phyloP scores from a whole-genome alignment of 176 grass and related monocot species.

The Rhynchospora breviuscula region DNA sequence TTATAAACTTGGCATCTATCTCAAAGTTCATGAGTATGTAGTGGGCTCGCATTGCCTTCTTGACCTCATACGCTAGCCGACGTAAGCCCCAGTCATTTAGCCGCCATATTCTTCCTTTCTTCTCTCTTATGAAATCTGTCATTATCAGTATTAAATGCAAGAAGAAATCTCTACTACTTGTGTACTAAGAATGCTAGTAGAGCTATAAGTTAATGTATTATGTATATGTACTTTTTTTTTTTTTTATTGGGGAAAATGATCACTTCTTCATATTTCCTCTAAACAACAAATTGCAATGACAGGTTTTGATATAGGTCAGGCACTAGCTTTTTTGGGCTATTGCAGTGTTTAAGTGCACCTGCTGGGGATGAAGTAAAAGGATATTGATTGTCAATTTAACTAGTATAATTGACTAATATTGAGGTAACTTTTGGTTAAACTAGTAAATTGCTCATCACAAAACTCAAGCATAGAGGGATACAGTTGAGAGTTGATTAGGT shows the following conservation, averaged over 20 bases:
- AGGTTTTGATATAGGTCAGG: not conserved
- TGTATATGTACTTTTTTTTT: not conserved
- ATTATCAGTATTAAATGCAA: not conserved
- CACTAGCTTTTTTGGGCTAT: not conserved
- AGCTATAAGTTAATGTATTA: not conserved
- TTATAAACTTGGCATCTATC: constrained; percentile 70
- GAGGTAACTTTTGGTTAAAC: not conserved
- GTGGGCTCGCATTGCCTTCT: constrained; percentile 73
- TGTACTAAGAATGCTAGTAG: too few relatives aligned
- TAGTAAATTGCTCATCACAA: not conserved
- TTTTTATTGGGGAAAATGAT: not conserved
- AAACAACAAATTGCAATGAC: not conserved
- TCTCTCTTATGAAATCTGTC: constrained; percentile 78
- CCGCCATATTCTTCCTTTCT: constrained; percentile 98
- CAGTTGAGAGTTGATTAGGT: not conserved
- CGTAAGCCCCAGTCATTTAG: constrained; percentile 87
- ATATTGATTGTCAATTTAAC: not conserved
- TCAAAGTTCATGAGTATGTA: constrained; percentile 97
- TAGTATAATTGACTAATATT: not conserved
- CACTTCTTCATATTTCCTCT: not conserved
- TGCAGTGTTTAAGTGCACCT: not conserved
- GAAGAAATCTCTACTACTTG: not conserved
- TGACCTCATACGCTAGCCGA: constrained; percentile 80
- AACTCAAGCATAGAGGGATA: not conserved
- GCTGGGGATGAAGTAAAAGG: too few relatives aligned